A percentile compares a stretch with the other conserved stretches of the same genome.
Conservation (phyloP, 202 grass and related monocot genomes). For the Carex sylvatica region DNA sequence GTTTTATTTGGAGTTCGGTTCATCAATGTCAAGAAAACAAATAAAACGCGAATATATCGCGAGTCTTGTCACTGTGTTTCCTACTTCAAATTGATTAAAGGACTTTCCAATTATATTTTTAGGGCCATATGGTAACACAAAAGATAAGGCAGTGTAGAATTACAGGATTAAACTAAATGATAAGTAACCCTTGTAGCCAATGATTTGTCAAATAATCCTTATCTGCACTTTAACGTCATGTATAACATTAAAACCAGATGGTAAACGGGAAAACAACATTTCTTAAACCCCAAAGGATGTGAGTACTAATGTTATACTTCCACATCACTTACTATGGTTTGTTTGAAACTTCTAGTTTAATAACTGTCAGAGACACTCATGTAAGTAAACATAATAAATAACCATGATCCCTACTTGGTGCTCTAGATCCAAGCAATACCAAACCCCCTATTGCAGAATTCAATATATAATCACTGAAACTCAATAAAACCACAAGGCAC, state of each 20-base stretch:
- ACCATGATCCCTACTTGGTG: neutral
- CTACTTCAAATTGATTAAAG: neutral
- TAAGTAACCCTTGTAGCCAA: neutral
- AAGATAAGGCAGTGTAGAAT: neutral
- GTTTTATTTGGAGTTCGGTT: too few species aligned
- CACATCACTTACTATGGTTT: neutral
- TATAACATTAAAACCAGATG: neutral
- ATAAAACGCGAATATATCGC: too few species aligned
- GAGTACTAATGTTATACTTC: neutral
- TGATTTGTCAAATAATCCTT: neutral
- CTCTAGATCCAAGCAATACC: neutral
- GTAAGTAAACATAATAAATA: neutral
- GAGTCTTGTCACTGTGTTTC: neutral
- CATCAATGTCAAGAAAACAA: too few species aligned
- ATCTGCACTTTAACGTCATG: neutral
- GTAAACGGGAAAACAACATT: neutral
- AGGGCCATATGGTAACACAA: neutral
- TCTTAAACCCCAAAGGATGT: neutral
- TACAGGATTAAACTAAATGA: neutral
- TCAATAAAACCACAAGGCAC: neutral
- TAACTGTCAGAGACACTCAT: neutral
- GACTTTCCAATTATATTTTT: neutral
- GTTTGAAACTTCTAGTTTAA: neutral
- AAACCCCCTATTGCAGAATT: neutral
- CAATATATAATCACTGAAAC: neutral